Conservation (phyloP, 129 eudicot species). For the Arctium lappa region DNA sequence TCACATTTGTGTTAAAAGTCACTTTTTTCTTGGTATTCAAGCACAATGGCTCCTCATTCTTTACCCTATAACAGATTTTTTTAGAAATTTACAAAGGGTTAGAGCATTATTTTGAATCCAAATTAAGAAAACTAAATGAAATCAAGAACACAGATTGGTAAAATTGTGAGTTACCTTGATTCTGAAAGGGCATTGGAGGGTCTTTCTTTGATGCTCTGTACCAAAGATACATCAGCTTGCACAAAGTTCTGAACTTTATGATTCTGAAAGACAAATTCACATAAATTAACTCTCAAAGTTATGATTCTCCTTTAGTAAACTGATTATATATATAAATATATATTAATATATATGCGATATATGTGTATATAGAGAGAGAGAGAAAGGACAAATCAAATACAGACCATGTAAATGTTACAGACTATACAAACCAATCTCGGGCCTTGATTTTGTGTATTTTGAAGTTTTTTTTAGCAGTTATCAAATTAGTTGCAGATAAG, state of each 20-base stretch:
- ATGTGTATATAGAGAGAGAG: no score
- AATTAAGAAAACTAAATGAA: background rate
- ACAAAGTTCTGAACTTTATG: slow-evolving; percentile 37
- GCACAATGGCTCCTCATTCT: slow-evolving; percentile 54
- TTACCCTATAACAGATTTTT: slow-evolving; percentile 29
- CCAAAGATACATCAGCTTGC: slow-evolving; percentile 33
- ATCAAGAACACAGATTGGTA: background rate
- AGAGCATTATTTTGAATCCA: background rate
- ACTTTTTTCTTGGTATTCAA: slow-evolving; percentile 65
- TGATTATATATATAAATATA: background rate
- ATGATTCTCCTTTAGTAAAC: background rate
- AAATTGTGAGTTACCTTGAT: slow-evolving; percentile 35
- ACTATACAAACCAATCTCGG: no score
- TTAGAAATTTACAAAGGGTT: background rate
- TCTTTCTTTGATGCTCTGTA: slow-evolving; percentile 27
- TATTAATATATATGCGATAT: no score
- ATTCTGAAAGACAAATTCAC: slow-evolving; percentile 42
- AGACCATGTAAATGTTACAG: no score
- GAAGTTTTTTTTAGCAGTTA: no score
- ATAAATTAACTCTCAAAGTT: slow-evolving; percentile 2
- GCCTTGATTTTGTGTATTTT: no score
- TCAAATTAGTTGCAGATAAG: no score
- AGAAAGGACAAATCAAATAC: no score
- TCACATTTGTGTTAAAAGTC: slow-evolving; percentile 77
- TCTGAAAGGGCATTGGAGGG: slow-evolving; percentile 40